These are phyloP conservation scores for Podaxis sp. DNA, from an alignment of 768 basidiomycete genomes.

Conservation along the genomic window DNA sequence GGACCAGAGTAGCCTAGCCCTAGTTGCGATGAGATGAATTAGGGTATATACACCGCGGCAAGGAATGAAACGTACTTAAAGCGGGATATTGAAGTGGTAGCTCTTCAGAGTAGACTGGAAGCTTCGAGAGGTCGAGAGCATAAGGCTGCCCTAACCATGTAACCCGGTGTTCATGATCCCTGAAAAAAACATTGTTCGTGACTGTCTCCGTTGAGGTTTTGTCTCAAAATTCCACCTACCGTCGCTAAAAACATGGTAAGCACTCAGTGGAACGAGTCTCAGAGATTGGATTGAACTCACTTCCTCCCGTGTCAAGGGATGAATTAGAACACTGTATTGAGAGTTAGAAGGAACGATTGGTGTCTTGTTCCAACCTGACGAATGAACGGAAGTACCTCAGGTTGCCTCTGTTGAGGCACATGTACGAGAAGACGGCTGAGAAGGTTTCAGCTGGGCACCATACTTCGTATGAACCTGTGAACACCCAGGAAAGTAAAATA, in stretches of 20 bases:
- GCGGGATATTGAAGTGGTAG: constrained; percentile 68
- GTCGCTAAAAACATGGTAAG: constrained; percentile 32
- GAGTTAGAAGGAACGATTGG: not conserved
- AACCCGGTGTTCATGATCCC: constrained; percentile 65
- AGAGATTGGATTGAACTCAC: constrained; percentile 30
- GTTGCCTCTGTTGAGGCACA: constrained; percentile 60
- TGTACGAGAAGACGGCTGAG: constrained; percentile 70
- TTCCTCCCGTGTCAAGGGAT: constrained; percentile 69
- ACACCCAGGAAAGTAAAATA: not conserved
- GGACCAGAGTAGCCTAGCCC: constrained; percentile 69
- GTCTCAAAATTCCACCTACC: constrained; percentile 30
- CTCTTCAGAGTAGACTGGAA: constrained; percentile 47
- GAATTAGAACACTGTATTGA: constrained; percentile 57
- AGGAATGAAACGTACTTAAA: constrained; percentile 41
- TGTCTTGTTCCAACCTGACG: not conserved
- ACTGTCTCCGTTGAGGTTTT: not conserved
- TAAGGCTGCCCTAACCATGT: constrained; percentile 74
- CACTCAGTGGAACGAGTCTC: not conserved
- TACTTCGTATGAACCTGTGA: constrained; percentile 72
- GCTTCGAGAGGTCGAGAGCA: constrained; percentile 56
- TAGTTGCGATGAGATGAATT: constrained; percentile 19
- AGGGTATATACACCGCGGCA: not conserved
- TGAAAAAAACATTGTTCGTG: constrained; percentile 20
- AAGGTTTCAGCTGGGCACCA: constrained; percentile 79
- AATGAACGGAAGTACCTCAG: constrained; percentile 47